Evolutionary conservation across 192 early-diverging fungal genomes (phyloP), one percentile per base, ranked within the genome.

Genomic region (Coemansia brasiliensis): DNA sequence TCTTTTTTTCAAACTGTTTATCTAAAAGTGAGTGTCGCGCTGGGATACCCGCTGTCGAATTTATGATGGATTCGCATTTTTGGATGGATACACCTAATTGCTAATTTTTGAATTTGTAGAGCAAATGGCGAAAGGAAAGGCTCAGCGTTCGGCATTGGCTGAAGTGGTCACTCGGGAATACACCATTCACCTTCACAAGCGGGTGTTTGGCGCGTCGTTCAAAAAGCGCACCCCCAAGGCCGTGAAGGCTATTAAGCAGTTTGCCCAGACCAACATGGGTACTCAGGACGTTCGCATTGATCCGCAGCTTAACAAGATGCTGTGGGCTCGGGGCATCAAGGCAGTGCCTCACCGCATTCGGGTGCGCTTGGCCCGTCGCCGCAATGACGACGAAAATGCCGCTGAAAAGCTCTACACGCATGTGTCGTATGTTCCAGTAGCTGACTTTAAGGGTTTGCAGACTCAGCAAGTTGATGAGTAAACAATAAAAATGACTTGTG

Each of bases 181-280:
- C 90, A 98, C 96, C 75, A 98, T 98, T 82, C 92, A 98, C 90
- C 82, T 98, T 67, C 95, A 96, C 92, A 95, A 94, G 86, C 84
- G 84, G 59, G 90, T 98, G 64, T 63, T 62, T 49, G 74, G 70
- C 67, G 89, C 86, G 48, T 82, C 86, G 70, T 98, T 97, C 87
- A 97, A 95, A 87, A 96, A 94, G 87, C 90, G 96, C 75, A 91
- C 93, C 46, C 96, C 96, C 57, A 87, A 86, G 61, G 94, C 96
- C 60, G 82, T 98, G 74, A 95, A 95, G 89, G 87, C 83, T 57
- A 88, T 98, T 83, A 87, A 89, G 65, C 79, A 85, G 67, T 98
- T 97, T 72, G 94, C 93, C 57, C 79, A 87, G 76, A 86, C 88
- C 81, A 83, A 86, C 65, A 98, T 98, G 96, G 92, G 92, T 57